Evolutionary conservation across 2,329 filamentous ascomycete species (phyloP).

Genomic region (Paramyrothecium roridum): DNA sequence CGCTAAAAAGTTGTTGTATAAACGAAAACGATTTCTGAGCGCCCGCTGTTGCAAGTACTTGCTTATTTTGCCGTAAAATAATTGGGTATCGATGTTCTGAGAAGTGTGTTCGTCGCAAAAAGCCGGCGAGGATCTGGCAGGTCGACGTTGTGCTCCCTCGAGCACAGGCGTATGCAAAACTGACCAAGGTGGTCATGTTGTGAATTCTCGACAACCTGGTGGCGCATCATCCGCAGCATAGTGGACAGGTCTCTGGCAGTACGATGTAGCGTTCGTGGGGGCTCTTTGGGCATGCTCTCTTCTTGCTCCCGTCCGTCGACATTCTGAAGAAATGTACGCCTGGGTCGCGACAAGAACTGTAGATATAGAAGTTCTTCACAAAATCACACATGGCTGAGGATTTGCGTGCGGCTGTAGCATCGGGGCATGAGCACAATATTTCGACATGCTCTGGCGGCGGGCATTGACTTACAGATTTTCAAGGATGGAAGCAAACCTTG

Average conservation of each 20-base stretch:
- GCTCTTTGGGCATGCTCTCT: constrained; percentile 56
- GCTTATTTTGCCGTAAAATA: not conserved
- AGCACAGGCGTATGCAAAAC: too few relatives aligned
- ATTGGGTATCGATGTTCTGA: not conserved
- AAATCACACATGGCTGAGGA: constrained; percentile 55
- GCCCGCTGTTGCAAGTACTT: not conserved
- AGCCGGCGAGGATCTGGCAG: not conserved
- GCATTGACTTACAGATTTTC: not conserved
- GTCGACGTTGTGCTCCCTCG: not conserved
- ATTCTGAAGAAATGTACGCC: constrained; percentile 69
- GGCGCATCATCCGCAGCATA: constrained; percentile 33
- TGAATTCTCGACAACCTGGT: not conserved
- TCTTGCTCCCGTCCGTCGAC: constrained; percentile 61
- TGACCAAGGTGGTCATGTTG: too few relatives aligned
- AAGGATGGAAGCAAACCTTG: not conserved
- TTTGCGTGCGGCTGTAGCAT: not conserved
- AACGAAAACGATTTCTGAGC: not conserved
- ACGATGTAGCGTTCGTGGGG: constrained; percentile 76
- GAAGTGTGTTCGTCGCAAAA: not conserved
- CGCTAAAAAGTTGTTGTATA: too few relatives aligned
- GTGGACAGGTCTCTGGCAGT: constrained; percentile 56
- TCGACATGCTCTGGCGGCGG: too few relatives aligned
- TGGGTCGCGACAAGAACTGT: constrained; percentile 66
- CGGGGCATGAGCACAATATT: not conserved
- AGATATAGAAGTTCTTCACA: constrained; percentile 76